These are phyloP conservation scores for Globisporangium apiculatum DNA, from an alignment of 352 stramenopile genomes.

Conservation along the genomic window DNA sequence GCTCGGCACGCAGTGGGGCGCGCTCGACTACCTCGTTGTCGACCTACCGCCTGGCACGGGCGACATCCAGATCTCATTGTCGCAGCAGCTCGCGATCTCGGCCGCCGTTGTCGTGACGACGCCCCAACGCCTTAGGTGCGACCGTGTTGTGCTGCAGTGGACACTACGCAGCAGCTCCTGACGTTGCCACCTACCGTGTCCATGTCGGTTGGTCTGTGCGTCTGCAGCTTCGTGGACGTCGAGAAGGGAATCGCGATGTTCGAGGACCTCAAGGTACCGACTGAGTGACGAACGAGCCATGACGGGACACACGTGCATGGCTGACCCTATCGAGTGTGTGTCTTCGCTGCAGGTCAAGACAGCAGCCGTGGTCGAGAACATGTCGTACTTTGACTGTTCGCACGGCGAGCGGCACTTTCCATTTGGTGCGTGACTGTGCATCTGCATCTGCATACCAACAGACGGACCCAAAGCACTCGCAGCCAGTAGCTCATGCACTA, in stretches of 20 bases:
- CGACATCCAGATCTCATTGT: constrained; percentile 98
- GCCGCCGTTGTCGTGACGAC: constrained; percentile 98
- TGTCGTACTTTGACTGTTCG: constrained; percentile 95
- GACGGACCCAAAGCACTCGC: no score
- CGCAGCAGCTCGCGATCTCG: constrained; percentile 96
- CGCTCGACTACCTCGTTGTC: constrained; percentile 98
- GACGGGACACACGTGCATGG: no score
- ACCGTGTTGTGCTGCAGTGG: neutral
- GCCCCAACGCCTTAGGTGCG: constrained; percentile 91
- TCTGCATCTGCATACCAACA: no score
- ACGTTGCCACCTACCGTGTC: no score
- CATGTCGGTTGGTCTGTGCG: neutral
- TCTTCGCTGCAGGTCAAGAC: constrained; percentile 84
- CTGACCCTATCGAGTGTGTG: neutral
- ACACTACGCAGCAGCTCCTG: no score
- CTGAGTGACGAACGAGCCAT: neutral
- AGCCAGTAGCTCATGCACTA: no score
- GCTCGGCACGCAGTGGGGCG: constrained; percentile 96
- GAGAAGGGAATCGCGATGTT: constrained; percentile 99
- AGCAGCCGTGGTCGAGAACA: constrained; percentile 98
- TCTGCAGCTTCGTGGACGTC: constrained; percentile 94
- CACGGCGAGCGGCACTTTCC: constrained; percentile 83
- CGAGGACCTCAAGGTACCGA: constrained; percentile 88
- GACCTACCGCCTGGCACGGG: constrained; percentile 99
- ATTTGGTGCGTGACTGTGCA: constrained; percentile 39